Conservation (phyloP, 2,329 filamentous ascomycete genomes). For the Thelonectria discophora region DNA sequence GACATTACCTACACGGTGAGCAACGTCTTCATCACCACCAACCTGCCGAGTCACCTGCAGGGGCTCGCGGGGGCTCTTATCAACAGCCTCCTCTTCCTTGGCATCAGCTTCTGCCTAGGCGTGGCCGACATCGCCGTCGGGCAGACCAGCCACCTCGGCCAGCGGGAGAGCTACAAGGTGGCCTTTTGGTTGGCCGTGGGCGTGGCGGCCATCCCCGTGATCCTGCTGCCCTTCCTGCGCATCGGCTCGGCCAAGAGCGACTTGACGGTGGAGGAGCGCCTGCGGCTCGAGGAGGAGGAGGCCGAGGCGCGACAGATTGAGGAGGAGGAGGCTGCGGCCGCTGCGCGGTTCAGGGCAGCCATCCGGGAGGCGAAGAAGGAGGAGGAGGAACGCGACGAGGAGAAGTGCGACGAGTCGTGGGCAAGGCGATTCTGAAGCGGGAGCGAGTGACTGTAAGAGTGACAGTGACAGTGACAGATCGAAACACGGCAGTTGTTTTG, state of each 20-base stretch:
- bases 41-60: conserved; percentile 65
- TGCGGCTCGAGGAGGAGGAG: conserved; percentile 35
- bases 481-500: conserved; percentile 16
- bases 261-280: conserved; percentile 39
- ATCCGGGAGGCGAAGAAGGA: no score
- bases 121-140: conserved; percentile 67
- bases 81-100: conserved; percentile 69
- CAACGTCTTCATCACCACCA: conserved; percentile 74
- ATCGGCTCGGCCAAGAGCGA: conserved; percentile 43
- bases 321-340: conserved; percentile 16
- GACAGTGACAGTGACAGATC: conserved; percentile 13
- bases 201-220: conserved; percentile 31
- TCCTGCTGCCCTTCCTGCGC: conserved; percentile 35
- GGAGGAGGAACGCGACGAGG: no score
- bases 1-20: conserved; percentile 73
- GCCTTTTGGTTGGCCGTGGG: conserved; percentile 41
- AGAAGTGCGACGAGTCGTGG: no score
- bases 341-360: no score
- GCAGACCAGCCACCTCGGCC: conserved; percentile 48
- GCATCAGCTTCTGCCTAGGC: conserved; percentile 70
- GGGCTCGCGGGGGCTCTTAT: conserved; percentile 72
- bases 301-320: conserved; percentile 17
- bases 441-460: no score
- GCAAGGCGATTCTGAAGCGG: no score
- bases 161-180: conserved; percentile 43